phyloP scores from a whole-genome alignment of 2,329 filamentous ascomycete genomes.

The Paecilomyces niveus region DNA sequence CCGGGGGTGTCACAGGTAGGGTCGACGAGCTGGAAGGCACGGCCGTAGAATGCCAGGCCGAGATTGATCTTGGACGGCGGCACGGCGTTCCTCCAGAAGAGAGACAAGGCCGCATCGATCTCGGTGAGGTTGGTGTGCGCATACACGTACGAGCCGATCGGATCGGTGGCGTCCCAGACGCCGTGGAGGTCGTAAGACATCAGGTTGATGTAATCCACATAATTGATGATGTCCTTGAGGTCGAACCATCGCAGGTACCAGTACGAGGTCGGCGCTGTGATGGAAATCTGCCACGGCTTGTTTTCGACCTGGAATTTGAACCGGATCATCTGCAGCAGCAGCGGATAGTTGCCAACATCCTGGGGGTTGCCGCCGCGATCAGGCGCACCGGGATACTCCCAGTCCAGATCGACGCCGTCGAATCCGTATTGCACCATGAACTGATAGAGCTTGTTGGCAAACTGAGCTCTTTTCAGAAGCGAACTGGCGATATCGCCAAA shows the following conservation, averaged over 20 bases:
- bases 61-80: no score
- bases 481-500: no score
- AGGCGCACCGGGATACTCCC: constrained; percentile 15
- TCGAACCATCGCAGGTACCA: constrained; percentile 26
- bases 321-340: constrained; percentile 6
- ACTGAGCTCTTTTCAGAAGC: no score
- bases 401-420: no score
- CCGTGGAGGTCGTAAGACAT: constrained; percentile 19
- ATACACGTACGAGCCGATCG: constrained; percentile 7
- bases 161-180: constrained; percentile 13
- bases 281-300: constrained; percentile 7
- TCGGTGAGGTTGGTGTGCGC: constrained; percentile 20
- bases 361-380: constrained; percentile 10
- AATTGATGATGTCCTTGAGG: constrained; percentile 7
- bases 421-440: no score
- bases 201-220: constrained; percentile 14
- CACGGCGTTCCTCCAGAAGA: no score
- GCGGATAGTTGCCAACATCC: constrained; percentile 11
- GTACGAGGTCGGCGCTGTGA: constrained; percentile 13
- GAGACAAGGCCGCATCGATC: no score
- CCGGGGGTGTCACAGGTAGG: background rate
- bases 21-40: background rate
- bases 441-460: no score
- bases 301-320: constrained; percentile 8
- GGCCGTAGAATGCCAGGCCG: background rate